phyloP scores from a whole-genome alignment of 1,284 basidiomycete species.

The Meira nashicola region DNA sequence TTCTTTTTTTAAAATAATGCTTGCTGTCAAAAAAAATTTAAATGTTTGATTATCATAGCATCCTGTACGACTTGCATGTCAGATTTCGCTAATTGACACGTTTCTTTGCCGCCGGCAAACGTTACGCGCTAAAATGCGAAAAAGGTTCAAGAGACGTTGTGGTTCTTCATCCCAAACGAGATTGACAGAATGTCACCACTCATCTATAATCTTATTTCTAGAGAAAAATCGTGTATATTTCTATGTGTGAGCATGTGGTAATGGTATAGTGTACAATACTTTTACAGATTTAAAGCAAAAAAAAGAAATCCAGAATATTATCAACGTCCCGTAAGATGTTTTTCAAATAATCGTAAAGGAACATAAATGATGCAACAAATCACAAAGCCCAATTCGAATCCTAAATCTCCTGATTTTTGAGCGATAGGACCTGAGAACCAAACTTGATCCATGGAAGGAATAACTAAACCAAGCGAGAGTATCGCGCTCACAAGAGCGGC shows the following conservation, averaged over 20 bases:
- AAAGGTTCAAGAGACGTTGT: too few species aligned
- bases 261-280: background rate
- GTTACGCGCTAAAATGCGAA: too few species aligned
- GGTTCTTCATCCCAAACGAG: background rate
- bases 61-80: too few species aligned
- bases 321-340: slow-evolving; percentile 27
- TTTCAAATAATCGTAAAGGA: slow-evolving; percentile 46
- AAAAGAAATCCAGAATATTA: background rate
- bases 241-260: background rate
- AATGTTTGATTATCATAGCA: too few species aligned
- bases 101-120: too few species aligned
- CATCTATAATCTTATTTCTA: too few species aligned
- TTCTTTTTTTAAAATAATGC: too few species aligned
- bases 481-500: slow-evolving; percentile 55
- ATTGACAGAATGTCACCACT: too few species aligned
- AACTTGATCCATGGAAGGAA: slow-evolving; percentile 50
- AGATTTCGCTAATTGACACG: too few species aligned
- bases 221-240: too few species aligned
- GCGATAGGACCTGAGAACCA: slow-evolving; percentile 49
- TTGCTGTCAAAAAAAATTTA: too few species aligned
- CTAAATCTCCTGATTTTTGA: slow-evolving; percentile 48
- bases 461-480: slow-evolving; percentile 40
- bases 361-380: slow-evolving; percentile 44
- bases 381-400: slow-evolving; percentile 52
- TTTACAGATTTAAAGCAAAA: background rate